Evolutionary conservation across 768 basidiomycete genomes (phyloP).

Genomic region (Cystoderma amianthinum): DNA sequence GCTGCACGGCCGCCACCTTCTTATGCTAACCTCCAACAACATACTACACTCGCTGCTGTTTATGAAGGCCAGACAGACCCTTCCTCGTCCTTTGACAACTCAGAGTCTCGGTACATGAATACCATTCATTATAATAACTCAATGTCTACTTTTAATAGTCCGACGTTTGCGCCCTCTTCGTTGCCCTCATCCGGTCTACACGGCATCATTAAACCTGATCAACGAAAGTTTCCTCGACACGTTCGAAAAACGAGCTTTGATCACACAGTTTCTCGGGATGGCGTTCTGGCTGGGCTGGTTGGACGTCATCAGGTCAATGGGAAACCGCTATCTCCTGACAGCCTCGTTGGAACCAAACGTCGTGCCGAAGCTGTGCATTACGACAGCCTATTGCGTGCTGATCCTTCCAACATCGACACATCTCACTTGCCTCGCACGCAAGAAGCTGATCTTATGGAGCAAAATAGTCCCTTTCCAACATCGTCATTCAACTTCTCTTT

Average conservation of each 20-base stretch:
- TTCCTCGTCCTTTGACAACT: conserved; percentile 25
- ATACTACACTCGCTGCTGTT: conserved; percentile 37
- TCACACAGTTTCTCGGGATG: conserved; percentile 75
- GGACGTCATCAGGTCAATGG: conserved; percentile 81
- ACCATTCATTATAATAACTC: conserved; percentile 27
- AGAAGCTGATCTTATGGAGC: conserved; percentile 32
- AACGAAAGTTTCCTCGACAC: conserved; percentile 70
- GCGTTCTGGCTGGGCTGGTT: conserved; percentile 46
- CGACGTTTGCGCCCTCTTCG: conserved; percentile 61
- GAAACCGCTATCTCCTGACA: conserved; percentile 60
- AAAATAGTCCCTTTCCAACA: conserved; percentile 53
- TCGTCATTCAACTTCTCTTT: conserved; percentile 69
- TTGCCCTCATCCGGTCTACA: conserved; percentile 68
- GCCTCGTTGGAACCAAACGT: conserved; percentile 65
- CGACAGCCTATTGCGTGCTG: conserved; percentile 75
- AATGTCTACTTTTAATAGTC: conserved; percentile 34
- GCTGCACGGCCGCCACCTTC: conserved; percentile 36
- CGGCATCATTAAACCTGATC: conserved; percentile 39
- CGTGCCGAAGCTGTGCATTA: conserved; percentile 76
- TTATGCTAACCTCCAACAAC: conserved; percentile 27
- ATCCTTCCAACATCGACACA: conserved; percentile 54
- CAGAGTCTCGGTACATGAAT: conserved; percentile 17
- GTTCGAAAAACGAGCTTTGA: conserved; percentile 95
- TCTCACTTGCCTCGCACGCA: conserved; percentile 19
- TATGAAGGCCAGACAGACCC: conserved; percentile 36